These are phyloP conservation scores for Exserohilum rostratum DNA, from an alignment of 2,329 filamentous ascomycete genomes.

Conservation along the genomic window DNA sequence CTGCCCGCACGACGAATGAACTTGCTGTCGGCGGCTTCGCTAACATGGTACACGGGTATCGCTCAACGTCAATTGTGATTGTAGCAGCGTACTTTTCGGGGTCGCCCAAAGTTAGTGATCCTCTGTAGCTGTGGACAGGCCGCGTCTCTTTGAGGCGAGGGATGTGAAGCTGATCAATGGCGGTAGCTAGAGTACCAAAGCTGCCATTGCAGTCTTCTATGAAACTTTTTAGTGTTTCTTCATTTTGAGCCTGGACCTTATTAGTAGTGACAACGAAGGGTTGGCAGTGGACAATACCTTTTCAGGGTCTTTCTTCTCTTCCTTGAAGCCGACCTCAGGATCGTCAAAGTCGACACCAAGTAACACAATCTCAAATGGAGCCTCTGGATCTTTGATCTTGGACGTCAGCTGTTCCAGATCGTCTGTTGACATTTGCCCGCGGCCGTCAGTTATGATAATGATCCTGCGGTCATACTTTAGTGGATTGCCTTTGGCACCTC, in stretches of 20 bases:
- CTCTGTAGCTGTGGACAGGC: conserved; percentile 80
- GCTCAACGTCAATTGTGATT: conserved; percentile 82
- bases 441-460: conserved; percentile 83
- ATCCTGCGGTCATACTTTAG: conserved; percentile 59
- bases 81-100: conserved; percentile 74
- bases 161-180: conserved; percentile 77
- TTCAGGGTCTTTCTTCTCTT: conserved; percentile 76
- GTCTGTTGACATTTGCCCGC: conserved; percentile 73
- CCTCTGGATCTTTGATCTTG: conserved; percentile 71
- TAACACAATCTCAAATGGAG: conserved; percentile 75
- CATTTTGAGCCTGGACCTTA: conserved; percentile 67
- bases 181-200: conserved; percentile 85
- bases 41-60: conserved; percentile 85
- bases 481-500: conserved; percentile 62
- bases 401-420: conserved; percentile 71
- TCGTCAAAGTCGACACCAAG: conserved; percentile 95
- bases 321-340: conserved; percentile 84
- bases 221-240: conserved; percentile 69
- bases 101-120: conserved; percentile 79
- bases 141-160: conserved; percentile 78
- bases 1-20: conserved; percentile 68
- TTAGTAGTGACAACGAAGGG: conserved; percentile 17
- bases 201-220: conserved; percentile 70
- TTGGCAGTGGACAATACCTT: conserved; percentile 61
- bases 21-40: conserved; percentile 77